Percentiles rank a stretch among this genome's conserved stretches.
These are phyloP conservation scores for Candida nonsorbophila DNA, from an alignment of 805 yeast genomes.

Conservation along the genomic window DNA sequence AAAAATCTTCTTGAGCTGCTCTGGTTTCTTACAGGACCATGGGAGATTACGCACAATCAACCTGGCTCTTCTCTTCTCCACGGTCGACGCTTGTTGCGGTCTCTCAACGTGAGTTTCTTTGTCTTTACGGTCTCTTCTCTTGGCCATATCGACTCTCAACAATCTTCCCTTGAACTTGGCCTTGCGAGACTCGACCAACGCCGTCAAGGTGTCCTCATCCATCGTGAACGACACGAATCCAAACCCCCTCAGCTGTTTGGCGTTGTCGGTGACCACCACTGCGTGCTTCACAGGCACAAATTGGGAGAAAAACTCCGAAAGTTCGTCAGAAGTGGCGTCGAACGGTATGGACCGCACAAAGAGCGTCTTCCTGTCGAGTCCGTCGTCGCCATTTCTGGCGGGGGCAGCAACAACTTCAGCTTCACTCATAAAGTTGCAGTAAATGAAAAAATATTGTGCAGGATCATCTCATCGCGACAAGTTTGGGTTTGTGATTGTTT, in stretches of 20 bases:
- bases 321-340: slow-evolving; percentile 74
- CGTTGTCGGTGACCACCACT: slow-evolving; percentile 75
- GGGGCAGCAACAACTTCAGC: background rate
- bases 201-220: slow-evolving; percentile 79
- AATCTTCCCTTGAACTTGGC: slow-evolving; percentile 59
- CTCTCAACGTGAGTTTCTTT: slow-evolving; percentile 6
- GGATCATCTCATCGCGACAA: slow-evolving; percentile 2
- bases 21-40: slow-evolving; percentile 86
- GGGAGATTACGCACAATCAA: slow-evolving; percentile 89
- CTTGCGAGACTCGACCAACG: slow-evolving; percentile 63
- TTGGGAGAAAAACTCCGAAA: slow-evolving; percentile 82
- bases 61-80: slow-evolving; percentile 80
- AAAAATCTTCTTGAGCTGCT: slow-evolving; percentile 64
- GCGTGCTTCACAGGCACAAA: slow-evolving; percentile 96
- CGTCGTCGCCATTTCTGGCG: slow-evolving; percentile 15
- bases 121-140: slow-evolving; percentile 77
- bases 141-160: slow-evolving; percentile 81
- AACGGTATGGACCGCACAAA: slow-evolving; percentile 84
- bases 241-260: slow-evolving; percentile 81
- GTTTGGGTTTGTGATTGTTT: slow-evolving; percentile 1
- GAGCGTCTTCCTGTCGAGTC: slow-evolving; percentile 56
- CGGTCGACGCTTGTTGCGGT: slow-evolving; percentile 24
- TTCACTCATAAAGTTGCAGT: background rate
- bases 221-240: slow-evolving; percentile 89
- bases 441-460: no score